phyloP scores from a whole-genome alignment of 148 eudicot genomes.

The Vaccinium darrowii region DNA sequence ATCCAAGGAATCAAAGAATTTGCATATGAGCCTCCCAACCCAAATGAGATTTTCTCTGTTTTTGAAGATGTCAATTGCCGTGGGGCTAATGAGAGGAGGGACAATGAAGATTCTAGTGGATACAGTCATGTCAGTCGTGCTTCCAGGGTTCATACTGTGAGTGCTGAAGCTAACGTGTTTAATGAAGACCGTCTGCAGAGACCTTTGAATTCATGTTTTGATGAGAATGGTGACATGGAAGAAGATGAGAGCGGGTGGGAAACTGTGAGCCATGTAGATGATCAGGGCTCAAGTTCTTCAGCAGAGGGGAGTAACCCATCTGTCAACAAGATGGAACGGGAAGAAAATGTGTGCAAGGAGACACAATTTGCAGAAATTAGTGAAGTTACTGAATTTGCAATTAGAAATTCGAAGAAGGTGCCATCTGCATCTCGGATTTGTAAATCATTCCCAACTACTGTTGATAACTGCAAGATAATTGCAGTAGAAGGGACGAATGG shows the following conservation, averaged over 20 bases:
- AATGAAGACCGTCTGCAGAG: constrained; percentile 33
- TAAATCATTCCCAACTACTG: constrained; percentile 50
- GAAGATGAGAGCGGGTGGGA: constrained; percentile 90
- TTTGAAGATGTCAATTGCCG: constrained; percentile 62
- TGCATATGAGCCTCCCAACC: constrained; percentile 64
- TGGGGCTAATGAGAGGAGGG: constrained; percentile 43
- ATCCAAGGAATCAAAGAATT: constrained; percentile 63
- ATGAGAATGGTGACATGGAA: constrained; percentile 45
- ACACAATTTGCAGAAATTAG: constrained; percentile 49
- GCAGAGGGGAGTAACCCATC: constrained; percentile 56
- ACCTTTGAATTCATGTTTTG: constrained; percentile 34
- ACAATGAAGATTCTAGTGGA: constrained; percentile 51
- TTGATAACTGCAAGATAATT: constrained; percentile 44
- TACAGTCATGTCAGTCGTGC: constrained; percentile 43
- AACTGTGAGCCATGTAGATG: constrained; percentile 73
- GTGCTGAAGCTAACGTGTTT: constrained; percentile 33
- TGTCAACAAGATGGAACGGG: constrained; percentile 55
- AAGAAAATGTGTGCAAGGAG: constrained; percentile 45
- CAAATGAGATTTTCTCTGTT: constrained; percentile 64
- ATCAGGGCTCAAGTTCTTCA: constrained; percentile 74
- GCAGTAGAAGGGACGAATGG: constrained; percentile 52
- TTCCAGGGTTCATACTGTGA: constrained; percentile 29
- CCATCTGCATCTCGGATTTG: constrained; percentile 59
- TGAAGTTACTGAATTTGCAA: constrained; percentile 42
- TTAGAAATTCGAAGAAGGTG: constrained; percentile 43